phyloP scores from a whole-genome alignment of 2,329 filamentous ascomycete species.

The Dothideomycetes sp. region DNA sequence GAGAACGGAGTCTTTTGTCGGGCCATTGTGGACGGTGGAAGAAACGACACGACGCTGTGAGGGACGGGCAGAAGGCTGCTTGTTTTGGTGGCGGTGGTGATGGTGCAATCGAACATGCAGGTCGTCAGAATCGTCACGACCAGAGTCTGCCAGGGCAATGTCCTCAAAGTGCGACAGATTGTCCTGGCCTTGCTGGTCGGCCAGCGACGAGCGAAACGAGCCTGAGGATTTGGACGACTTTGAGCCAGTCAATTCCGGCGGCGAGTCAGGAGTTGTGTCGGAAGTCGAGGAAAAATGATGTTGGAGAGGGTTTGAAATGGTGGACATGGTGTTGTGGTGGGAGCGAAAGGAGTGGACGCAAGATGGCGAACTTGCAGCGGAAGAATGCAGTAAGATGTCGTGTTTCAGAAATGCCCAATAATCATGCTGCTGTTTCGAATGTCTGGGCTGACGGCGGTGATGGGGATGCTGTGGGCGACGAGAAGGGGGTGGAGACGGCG shows the following conservation, averaged over 20 bases:
- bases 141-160: slow-evolving; percentile 65
- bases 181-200: slow-evolving; percentile 49
- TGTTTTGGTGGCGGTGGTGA: not conserved
- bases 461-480: slow-evolving; percentile 5
- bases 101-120: slow-evolving; percentile 6
- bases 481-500: too few species aligned
- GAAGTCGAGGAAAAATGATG: slow-evolving; percentile 4
- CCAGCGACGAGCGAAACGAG: slow-evolving; percentile 74
- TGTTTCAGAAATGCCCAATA: slow-evolving; percentile 7
- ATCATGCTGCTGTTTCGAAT: slow-evolving; percentile 12
- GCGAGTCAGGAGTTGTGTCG: slow-evolving; percentile 51
- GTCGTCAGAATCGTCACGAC: slow-evolving; percentile 18
- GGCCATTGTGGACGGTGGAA: slow-evolving; percentile 1
- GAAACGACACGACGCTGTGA: slow-evolving; percentile 6
- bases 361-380: slow-evolving; percentile 13
- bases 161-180: slow-evolving; percentile 86
- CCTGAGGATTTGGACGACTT: slow-evolving; percentile 72
- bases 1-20: slow-evolving; percentile 12
- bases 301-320: slow-evolving; percentile 4
- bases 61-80: not conserved
- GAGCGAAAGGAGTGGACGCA: slow-evolving; percentile 15
- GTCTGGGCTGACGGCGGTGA: slow-evolving; percentile 9
- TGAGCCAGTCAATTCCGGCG: slow-evolving; percentile 70
- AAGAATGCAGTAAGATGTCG: slow-evolving; percentile 4
- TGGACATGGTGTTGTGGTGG: slow-evolving; percentile 13